These are phyloP conservation scores for Ajuga chamaepitys DNA, from an alignment of 257 asterid species.

Conservation along the genomic window DNA sequence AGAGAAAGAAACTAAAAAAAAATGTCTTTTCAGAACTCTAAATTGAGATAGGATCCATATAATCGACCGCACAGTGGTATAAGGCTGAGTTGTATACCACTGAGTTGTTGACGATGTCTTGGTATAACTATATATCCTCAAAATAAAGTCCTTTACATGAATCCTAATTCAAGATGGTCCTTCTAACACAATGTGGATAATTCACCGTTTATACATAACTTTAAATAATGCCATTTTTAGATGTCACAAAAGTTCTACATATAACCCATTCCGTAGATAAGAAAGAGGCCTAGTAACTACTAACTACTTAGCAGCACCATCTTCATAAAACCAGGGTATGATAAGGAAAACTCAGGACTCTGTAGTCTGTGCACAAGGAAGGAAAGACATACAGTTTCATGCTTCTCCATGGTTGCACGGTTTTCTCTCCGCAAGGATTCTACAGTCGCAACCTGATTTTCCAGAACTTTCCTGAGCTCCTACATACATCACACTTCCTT, in stretches of 20 bases:
- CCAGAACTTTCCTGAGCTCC: slow-evolving; percentile 92
- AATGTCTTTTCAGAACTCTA: not conserved
- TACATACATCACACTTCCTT: slow-evolving; percentile 25
- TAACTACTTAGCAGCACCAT: not conserved
- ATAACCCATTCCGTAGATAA: not conserved
- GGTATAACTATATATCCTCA: not conserved
- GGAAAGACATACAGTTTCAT: slow-evolving; percentile 57
- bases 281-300: not conserved
- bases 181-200: not conserved
- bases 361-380: slow-evolving; percentile 9
- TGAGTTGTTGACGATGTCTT: not conserved
- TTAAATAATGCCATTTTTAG: not conserved
- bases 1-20: not conserved
- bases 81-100: not conserved
- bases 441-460: slow-evolving; percentile 59
- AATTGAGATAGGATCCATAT: not conserved
- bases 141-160: not conserved
- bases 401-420: slow-evolving; percentile 57
- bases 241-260: not conserved
- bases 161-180: not conserved
- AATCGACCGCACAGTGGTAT: not conserved
- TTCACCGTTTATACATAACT: not conserved
- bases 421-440: slow-evolving; percentile 59
- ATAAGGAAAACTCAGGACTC: not conserved
- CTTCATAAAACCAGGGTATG: not conserved